These are phyloP conservation scores for Paracoccidioides lutzii DNA, from an alignment of 2,329 filamentous ascomycete species.

Conservation along the genomic window DNA sequence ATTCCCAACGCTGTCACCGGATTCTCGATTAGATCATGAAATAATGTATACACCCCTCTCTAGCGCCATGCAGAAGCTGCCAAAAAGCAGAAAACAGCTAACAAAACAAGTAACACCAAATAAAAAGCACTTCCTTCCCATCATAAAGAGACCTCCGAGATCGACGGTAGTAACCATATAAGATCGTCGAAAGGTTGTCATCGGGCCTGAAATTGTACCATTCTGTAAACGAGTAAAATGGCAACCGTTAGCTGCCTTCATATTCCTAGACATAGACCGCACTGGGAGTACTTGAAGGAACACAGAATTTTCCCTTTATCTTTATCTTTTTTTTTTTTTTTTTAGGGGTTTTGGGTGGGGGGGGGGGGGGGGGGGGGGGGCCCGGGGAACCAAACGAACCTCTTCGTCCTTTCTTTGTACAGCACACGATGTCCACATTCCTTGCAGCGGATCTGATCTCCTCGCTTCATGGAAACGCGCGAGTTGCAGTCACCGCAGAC, in stretches of 20 bases:
- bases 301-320: too few relatives aligned
- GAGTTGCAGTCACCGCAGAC: slow-evolving; percentile 75
- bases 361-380: not conserved
- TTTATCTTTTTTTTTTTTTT: too few relatives aligned
- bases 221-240: slow-evolving; percentile 41
- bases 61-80: slow-evolving; percentile 11
- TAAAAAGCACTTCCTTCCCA: not conserved
- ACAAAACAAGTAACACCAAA: not conserved
- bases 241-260: not conserved
- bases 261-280: not conserved
- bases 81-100: not conserved
- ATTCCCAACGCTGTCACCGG: not conserved
- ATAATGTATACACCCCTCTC: slow-evolving; percentile 12
- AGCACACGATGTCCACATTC: slow-evolving; percentile 90
- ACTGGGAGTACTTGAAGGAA: not conserved
- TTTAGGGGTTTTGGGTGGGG: too few relatives aligned
- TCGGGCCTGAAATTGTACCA: slow-evolving; percentile 97
- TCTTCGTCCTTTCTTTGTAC: slow-evolving; percentile 95
- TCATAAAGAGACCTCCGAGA: not conserved
- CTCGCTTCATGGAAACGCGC: slow-evolving; percentile 61
- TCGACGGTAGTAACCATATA: too few relatives aligned
- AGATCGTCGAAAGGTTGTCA: slow-evolving; percentile 31
- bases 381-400: slow-evolving; percentile 48
- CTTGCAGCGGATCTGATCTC: slow-evolving; percentile 73
- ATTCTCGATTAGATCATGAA: slow-evolving; percentile 2